phyloP scores from a whole-genome alignment of 305 asterid genomes.

The Fraxinus velutina region DNA sequence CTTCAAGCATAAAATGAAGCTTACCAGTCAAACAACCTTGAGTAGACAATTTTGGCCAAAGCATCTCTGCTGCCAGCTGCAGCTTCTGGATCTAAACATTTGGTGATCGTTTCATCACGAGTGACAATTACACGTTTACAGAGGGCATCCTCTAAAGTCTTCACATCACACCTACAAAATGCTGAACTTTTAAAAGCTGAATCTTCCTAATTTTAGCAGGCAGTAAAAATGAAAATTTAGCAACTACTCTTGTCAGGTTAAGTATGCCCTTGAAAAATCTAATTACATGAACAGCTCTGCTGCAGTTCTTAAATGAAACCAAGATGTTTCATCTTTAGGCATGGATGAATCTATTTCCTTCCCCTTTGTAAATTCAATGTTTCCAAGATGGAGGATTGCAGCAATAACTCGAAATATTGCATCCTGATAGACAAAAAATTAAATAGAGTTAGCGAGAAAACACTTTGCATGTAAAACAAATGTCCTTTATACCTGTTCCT shows the following conservation, averaged over 20 bases:
- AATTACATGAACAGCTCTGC: conserved; percentile 96
- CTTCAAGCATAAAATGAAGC: conserved; percentile 18
- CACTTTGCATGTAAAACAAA: conserved; percentile 14
- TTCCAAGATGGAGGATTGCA: conserved; percentile 95
- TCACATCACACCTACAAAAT: conserved; percentile 75
- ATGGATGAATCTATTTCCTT: conserved; percentile 89
- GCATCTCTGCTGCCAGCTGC: conserved; percentile 91
- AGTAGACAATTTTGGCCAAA: conserved; percentile 83
- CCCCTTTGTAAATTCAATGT: conserved; percentile 84
- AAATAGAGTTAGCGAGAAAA: conserved; percentile 12
- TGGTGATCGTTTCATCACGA: conserved; percentile 91
- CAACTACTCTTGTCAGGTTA: conserved; percentile 13
- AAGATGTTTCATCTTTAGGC: conserved; percentile 91
- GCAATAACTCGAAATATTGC: conserved; percentile 96
- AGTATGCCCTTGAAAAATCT: conserved; percentile 20
- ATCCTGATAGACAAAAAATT: conserved; percentile 47
- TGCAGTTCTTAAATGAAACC: conserved; percentile 82
- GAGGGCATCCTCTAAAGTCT: conserved; percentile 89
- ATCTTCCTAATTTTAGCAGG: neutral
- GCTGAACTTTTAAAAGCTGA: conserved; percentile 13
- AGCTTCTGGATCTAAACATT: conserved; percentile 86
- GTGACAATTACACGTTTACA: conserved; percentile 93
- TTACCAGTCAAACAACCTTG: conserved; percentile 97
- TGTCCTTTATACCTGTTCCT: conserved; percentile 67
- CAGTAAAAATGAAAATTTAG: neutral